A percentile compares a stretch with the other conserved stretches of the same genome.
phyloP scores from a whole-genome alignment of 441 rosid species.

The Lagerstroemia fauriei region DNA sequence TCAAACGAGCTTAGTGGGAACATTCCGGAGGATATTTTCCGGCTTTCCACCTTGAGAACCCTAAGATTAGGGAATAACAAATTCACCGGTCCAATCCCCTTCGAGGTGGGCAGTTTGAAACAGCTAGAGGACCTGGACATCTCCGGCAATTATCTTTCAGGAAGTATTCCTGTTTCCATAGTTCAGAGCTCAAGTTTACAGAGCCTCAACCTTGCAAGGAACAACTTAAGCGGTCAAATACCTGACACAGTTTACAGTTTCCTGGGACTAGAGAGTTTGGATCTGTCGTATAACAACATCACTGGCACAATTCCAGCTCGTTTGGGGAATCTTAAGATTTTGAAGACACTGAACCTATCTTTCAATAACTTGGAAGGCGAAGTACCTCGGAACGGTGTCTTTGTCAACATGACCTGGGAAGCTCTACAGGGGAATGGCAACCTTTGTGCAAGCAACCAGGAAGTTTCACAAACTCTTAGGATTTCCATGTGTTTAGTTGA shows the following conservation, averaged over 20 bases:
- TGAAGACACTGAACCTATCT: not conserved
- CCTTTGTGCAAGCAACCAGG: conserved; percentile 23
- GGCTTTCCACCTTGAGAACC: conserved; percentile 15
- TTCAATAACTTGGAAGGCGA: not conserved
- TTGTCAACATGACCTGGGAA: conserved; percentile 11
- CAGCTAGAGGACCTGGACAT: not conserved
- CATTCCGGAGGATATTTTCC: conserved; percentile 26
- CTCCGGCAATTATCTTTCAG: conserved; percentile 23
- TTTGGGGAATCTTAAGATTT: conserved; percentile 8
- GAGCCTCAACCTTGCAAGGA: conserved; percentile 7
- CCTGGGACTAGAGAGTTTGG: not conserved
- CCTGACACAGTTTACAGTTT: not conserved
- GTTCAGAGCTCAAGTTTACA: conserved; percentile 19
- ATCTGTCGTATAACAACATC: conserved; percentile 9
- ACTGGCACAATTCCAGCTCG: conserved; percentile 11
- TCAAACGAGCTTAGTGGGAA: conserved; percentile 22
- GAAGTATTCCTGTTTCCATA: conserved; percentile 23
- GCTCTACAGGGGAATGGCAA: conserved; percentile 26
- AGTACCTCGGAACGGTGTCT: conserved; percentile 7
- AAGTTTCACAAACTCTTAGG: conserved; percentile 26
- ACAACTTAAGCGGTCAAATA: conserved; percentile 14
- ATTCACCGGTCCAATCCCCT: conserved; percentile 20
- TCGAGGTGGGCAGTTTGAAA: conserved; percentile 5
- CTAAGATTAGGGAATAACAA: not conserved
- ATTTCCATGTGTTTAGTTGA: conserved; percentile 14